Base-by-base conservation (phyloP, 2,329 filamentous ascomycete species). In the Fusarium sulawesiense region DNA sequence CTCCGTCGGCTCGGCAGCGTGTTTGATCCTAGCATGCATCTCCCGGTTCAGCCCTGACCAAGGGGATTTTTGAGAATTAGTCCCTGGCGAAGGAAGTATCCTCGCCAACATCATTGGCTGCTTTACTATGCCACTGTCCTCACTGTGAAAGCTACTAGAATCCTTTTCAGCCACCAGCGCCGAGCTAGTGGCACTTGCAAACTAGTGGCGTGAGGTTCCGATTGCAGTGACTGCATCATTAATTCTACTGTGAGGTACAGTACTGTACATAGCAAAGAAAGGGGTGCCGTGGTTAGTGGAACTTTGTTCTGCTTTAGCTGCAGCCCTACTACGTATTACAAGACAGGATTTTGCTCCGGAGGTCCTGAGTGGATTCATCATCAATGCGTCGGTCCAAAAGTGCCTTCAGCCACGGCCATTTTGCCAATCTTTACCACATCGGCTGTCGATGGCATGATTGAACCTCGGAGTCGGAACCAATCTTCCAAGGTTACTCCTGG, bases 351-450 rank as follows among this genome's bases (percentile, higher is more conserved):
- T 11, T 44, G 20, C 29, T 27, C 6, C 53, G 32, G 25, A 60
- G 46, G 46, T 46, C 20, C 12, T 18, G 20, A 32, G 53, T 53
- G 60, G 46, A 37, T 30, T 54, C 53, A 29, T 20, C n/a, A 64
- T 64, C 62, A 65, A 51, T 51, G 62, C 60, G 23, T 16, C 20
- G 45, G 30, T 11, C 27, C 32, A 42, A 40, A 60, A 41, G 50
- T 47, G 41, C 32, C 18, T 41, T 20, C 20, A 47, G 20, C 21
- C 29, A 55, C 65, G 14, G 46, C 29, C n/a, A 27, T 64, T 34
- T 27, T 70, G 66, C 56, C 51, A 60, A 70, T 70, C 66, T 49
- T 61, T 66, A n/a, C 66, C 58, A 14, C 21, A 57, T 51, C 61
- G 40, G 56, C 41, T 58, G 66, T 58, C 46, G n/a, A 53, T 70